A percentile compares a stretch with the other conserved stretches of the same genome.
These are phyloP conservation scores for Epichloe aotearoae DNA, from an alignment of 2,329 filamentous ascomycete species.

Conservation along the genomic window DNA sequence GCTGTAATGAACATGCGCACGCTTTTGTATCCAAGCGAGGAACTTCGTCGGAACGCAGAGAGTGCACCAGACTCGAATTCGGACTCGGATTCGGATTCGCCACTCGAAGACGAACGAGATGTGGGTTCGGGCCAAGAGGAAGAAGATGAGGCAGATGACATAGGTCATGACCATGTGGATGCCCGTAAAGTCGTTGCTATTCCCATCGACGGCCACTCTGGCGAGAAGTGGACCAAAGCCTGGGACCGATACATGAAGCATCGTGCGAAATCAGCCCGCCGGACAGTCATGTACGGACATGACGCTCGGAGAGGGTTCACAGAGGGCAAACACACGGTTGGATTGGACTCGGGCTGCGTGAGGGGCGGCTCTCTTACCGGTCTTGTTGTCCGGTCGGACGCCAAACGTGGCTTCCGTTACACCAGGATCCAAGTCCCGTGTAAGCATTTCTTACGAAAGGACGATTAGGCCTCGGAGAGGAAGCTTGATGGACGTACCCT, in stretches of 20 bases:
- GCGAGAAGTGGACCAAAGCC: slow-evolving; percentile 53
- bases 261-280: slow-evolving; percentile 23
- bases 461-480: neutral
- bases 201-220: slow-evolving; percentile 31
- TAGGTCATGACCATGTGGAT: neutral
- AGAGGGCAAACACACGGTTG: slow-evolving; percentile 56
- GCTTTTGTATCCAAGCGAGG: slow-evolving; percentile 41
- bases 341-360: slow-evolving; percentile 74
- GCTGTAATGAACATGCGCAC: slow-evolving; percentile 89
- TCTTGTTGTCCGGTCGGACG: slow-evolving; percentile 50
- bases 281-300: slow-evolving; percentile 77
- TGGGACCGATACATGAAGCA: slow-evolving; percentile 41
- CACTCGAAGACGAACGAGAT: neutral
- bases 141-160: slow-evolving; percentile 7
- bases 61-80: neutral
- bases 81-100: neutral
- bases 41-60: slow-evolving; percentile 23
- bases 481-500: neutral
- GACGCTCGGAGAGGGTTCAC: slow-evolving; percentile 59
- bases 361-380: slow-evolving; percentile 64
- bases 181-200: slow-evolving; percentile 16
- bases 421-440: slow-evolving; percentile 30
- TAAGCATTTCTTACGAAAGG: slow-evolving; percentile 2
- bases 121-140: neutral
- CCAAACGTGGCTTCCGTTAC: slow-evolving; percentile 21